Evolutionary conservation across 495 filamentous ascomycete species (phyloP).

Genomic region (Cairneyella variabilis): DNA sequence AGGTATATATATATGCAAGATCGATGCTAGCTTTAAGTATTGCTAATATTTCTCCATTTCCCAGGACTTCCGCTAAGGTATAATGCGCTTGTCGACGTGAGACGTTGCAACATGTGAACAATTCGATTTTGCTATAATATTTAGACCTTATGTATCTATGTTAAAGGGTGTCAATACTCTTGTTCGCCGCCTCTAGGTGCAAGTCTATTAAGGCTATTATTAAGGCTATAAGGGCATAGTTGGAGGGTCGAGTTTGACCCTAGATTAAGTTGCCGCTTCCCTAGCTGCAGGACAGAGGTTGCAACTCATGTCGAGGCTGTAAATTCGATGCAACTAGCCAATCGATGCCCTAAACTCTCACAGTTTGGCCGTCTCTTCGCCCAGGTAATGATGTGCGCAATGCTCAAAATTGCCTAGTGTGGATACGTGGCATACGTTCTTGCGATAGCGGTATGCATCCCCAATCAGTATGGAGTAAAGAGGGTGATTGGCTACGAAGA

Average conservation of each 20-base stretch:
- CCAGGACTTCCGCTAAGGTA: background rate
- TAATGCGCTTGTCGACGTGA: background rate
- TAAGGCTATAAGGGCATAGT: background rate
- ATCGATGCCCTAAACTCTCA: background rate
- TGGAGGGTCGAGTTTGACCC: background rate
- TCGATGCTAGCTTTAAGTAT: background rate
- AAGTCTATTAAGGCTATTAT: background rate
- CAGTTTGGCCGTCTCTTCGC: background rate
- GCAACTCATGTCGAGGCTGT: conserved; percentile 1
- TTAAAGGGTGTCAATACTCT: background rate
- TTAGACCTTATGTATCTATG: background rate
- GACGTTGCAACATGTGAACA: background rate
- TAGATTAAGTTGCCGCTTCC: conserved; percentile 1
- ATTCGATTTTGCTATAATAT: background rate
- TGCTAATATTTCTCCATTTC: background rate
- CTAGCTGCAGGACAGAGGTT: background rate
- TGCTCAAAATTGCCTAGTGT: background rate
- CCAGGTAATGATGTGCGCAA: background rate
- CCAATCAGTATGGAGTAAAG: background rate
- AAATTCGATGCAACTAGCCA: background rate
- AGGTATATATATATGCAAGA: background rate
- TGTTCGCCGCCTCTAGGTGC: background rate
- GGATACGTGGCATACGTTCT: conserved; percentile 1
- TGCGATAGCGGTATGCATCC: background rate
- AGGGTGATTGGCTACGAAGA: background rate